Base-by-base conservation (phyloP, 305 asterid genomes). In the Euphrasia arctica region DNA sequence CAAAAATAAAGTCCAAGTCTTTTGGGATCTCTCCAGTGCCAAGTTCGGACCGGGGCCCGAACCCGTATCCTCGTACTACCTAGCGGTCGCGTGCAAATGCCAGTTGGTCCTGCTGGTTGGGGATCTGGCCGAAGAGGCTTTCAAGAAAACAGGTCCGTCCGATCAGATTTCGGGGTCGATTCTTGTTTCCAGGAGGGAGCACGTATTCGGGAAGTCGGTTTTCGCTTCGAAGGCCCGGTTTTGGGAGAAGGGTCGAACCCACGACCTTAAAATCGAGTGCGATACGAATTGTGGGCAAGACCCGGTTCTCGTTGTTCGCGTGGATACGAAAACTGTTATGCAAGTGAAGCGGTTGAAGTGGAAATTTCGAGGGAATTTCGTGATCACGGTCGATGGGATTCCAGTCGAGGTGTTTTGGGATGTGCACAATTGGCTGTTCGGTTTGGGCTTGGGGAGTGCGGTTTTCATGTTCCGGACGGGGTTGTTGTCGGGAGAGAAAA, bases 331-430 rank as follows among this genome's bases (percentile, higher is more conserved):
- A 58, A 60, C 80, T 0, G 95, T 87, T 18, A 82, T 91, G 89
- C 85, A 85, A 62, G 85, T 91, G 70, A 83, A 79, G 77, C 91
- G 87, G 15, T 63, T 91, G 29, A 78, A 72, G 1, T 91, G 98
- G 96, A 91, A 91, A 56, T 91, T 91, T 29, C 80, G 95, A 0
- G 95, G 96, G 51, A 91, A 91, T 28, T 77, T 68, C 72, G 67
- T 90, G 0, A 77, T 89, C 63, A 60, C 74, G 78, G 80, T 89
- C 5, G 98, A 91, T 74, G 98, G 96, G 5, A 64, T 89, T 14
- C 90, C 92, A 9, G 90, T 91, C 25, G 96, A 91, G 71, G 77
- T 89, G 39, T 87, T 78, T 60, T 89, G 95, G 95, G 96, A 91
- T 70, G 95, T 91, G 49, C 89, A 89, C 41, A 82, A 89, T 68